Evolutionary conservation across 2,329 filamentous ascomycete genomes (phyloP), one percentile per base, ranked within the genome.

Genomic region (Ophiosphaerella korrae): DNA sequence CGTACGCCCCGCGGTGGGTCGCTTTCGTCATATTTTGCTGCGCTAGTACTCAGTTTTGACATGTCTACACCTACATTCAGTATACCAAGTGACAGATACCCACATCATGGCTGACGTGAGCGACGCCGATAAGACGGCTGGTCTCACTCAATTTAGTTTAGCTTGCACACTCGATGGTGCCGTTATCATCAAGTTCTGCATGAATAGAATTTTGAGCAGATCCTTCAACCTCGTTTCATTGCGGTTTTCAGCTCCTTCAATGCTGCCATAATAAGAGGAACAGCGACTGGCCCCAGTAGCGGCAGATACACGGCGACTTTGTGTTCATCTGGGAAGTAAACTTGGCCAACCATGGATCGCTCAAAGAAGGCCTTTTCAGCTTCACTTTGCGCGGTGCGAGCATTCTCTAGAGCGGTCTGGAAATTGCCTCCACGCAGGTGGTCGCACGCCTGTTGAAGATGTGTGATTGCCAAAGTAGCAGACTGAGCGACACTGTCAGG

Each of bases 291-390:
- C 0, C 94, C 94, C 35, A 99, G 77, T 9, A 99, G 77, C 1
- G 94, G 94, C 63, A 99, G 76, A 71, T 99, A 99, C 1, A 99
- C 94, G 0, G 94, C 94, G 21, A 99, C 85, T 75, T 97, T 99
- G 74, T 99, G 94, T 77, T 99, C 94, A 68, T 99, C 94, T 0
- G 94, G 94, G 73, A 99, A 99, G 74, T 97, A 99, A 2, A 97
- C 87, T 76, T 97, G 94, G 0, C 92, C 94, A 11, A 99, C 94
- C 94, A 99, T 99, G 68, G 90, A 96, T 76, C 96, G 96, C 75
- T 99, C 94, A 63, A 99, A 99, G 75, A 99, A 99, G 0, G 93
- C 93, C 53, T 88, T 86, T 72, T 99, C 94, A 0, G 92, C 93
- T 69, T 95, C 91, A 2, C 85, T 83, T 74, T 97, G 92, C 5